phyloP scores from a whole-genome alignment of 148 eudicot genomes.

The Mesembryanthemum crystallinum region DNA sequence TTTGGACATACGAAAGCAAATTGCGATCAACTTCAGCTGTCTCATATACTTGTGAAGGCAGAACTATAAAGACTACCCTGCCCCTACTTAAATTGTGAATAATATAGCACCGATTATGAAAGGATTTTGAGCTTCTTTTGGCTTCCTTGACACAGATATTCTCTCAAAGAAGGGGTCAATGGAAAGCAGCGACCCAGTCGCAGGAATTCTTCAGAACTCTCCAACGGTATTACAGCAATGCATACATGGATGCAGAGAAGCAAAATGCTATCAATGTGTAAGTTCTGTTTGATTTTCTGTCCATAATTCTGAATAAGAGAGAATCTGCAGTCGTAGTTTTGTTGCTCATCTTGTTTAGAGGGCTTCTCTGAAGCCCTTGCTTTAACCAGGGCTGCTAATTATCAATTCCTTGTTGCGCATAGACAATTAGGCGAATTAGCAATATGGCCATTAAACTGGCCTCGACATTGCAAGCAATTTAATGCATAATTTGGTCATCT shows the following conservation, averaged over 20 bases:
- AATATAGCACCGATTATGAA: background rate
- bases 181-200: constrained; percentile 90
- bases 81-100: background rate
- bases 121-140: constrained; percentile 14
- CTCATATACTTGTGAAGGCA: background rate
- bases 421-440: background rate
- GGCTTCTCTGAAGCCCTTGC: background rate
- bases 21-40: background rate
- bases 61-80: background rate
- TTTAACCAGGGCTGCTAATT: background rate
- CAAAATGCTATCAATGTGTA: constrained; percentile 92
- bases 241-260: constrained; percentile 86
- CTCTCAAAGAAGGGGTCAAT: constrained; percentile 82
- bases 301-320: background rate
- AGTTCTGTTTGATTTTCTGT: constrained; percentile 22
- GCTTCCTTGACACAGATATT: constrained; percentile 60
- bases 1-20: background rate
- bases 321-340: background rate
- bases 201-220: constrained; percentile 91
- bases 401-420: background rate
- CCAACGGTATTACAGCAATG: constrained; percentile 86
- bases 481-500: background rate
- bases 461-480: background rate
- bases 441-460: background rate
- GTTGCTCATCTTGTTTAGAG: background rate